These are phyloP conservation scores for Hansenula sp. DNA, from an alignment of 1,139 yeast species.

Conservation along the genomic window DNA sequence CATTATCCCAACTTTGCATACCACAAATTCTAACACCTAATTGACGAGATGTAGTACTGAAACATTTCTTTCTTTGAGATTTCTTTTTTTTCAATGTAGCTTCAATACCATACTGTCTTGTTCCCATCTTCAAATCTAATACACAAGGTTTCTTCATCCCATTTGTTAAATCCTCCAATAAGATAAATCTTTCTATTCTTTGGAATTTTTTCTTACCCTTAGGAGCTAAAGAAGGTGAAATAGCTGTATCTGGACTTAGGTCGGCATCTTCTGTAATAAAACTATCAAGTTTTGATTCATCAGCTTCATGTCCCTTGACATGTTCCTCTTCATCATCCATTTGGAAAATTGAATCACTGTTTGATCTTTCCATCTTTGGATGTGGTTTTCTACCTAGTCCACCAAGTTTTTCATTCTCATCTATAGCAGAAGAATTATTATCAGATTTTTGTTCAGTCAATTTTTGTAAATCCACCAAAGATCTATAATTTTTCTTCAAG, in stretches of 20 bases:
- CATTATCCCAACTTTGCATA: conserved; percentile 74
- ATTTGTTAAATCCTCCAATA: conserved; percentile 87
- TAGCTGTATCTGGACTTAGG: conserved; percentile 6
- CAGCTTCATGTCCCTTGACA: conserved; percentile 2
- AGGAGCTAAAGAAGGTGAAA: conserved; percentile 8
- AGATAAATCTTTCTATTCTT: conserved; percentile 71
- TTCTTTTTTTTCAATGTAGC: conserved; percentile 67
- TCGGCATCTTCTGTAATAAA: conserved; percentile 8
- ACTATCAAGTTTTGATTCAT: neutral
- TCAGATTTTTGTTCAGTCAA: conserved; percentile 1
- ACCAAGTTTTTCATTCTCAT: conserved; percentile 2
- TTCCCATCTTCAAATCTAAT: conserved; percentile 95
- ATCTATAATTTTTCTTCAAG: conserved; percentile 17
- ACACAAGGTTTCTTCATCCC: conserved; percentile 86
- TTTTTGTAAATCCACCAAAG: conserved; percentile 19
- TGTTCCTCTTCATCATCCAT: conserved; percentile 25
- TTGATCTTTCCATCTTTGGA: conserved; percentile 15
- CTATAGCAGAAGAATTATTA: neutral
- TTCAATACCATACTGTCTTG: conserved; percentile 96
- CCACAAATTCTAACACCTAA: conserved; percentile 96
- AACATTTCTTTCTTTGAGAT: conserved; percentile 82
- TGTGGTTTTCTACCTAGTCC: neutral
- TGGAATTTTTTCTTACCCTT: conserved; percentile 39
- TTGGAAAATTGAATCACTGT: conserved; percentile 20
- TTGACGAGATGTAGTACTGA: conserved; percentile 69